Evolutionary conservation across 805 yeast genomes (phyloP).

Genomic region (Candida railenensis): DNA sequence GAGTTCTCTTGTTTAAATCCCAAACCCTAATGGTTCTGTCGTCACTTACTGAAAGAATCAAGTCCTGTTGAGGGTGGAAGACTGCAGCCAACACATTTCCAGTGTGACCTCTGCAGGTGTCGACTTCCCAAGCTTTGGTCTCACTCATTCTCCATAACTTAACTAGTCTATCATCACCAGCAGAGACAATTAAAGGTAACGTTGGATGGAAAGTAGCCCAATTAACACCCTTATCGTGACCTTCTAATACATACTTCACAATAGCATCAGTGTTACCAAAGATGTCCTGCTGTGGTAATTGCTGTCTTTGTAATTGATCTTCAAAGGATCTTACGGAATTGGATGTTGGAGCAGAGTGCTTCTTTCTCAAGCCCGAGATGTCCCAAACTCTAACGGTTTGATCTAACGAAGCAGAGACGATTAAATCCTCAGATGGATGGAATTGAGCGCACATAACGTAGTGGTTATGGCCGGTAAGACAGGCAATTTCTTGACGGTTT

Average conservation of each 20-base stretch:
- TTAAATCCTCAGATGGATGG: constrained; percentile 92
- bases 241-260: constrained; percentile 93
- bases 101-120: constrained; percentile 96
- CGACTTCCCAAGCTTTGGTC: constrained; percentile 98
- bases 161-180: constrained; percentile 93
- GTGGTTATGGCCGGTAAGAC: constrained; percentile 96
- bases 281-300: constrained; percentile 82
- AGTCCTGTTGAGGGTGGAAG: constrained; percentile 92
- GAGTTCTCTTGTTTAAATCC: constrained; percentile 93
- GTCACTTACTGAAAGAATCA: constrained; percentile 90
- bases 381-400: constrained; percentile 99
- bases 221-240: constrained; percentile 97
- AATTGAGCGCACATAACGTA: constrained; percentile 98
- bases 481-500: constrained; percentile 94
- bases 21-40: constrained; percentile 95
- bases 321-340: constrained; percentile 46
- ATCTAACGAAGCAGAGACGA: constrained; percentile 94
- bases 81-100: constrained; percentile 85
- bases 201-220: constrained; percentile 99
- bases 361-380: constrained; percentile 89
- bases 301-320: constrained; percentile 56
- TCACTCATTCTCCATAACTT: constrained; percentile 98
- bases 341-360: constrained; percentile 77
- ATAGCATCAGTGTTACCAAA: constrained; percentile 93
- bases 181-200: constrained; percentile 89